Evolutionary conservation across 306 rosid genomes (phyloP), one percentile per base, ranked within the genome.

Genomic region (Sphenostylis stenocarpa): DNA sequence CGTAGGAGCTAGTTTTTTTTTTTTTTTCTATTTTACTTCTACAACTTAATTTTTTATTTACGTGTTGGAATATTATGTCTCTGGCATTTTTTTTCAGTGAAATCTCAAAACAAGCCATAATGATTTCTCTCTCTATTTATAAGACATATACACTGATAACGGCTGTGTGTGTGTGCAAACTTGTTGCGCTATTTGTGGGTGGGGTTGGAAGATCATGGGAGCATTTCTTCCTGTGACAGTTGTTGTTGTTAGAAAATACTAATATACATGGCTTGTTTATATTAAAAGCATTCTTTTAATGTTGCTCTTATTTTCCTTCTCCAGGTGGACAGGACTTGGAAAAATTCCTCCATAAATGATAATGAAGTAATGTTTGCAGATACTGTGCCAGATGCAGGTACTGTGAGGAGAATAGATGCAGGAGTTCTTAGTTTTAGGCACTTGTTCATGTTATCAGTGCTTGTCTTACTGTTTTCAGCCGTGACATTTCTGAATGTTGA

Each of bases 401-500:
- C 85, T 19, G 85, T 68, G 77, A 90, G 97, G 80, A 88, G 97
- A 91, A 84, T 88, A 38, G 99, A 95, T 82, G 90, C 87, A 16
- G 97, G 96, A 69, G 86, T 85, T 63, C 78, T 90, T 77, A 83
- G 75, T 84, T 47, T 58, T 39, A 95, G 79, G 91, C 85, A 87
- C 69, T 20, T 89, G 1, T 33, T 80, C 45, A 12, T 86, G 16
- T 12, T 65, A 53, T 82, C 89, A 23, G 47, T 91, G 47, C 65
- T 90, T 70, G 71, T 89, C 56, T 31, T 87, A 20, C 82, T 95
- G 56, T 63, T 89, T 77, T 79, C 96, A 53, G 85, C 75, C 47
- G 77, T 75, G 58, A 75, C 76, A 58, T 91, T 67, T 61, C n/a
- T 77, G 49, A 63, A 20, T 80, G 53, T 69, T 58, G 90, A 85